phyloP scores from a whole-genome alignment of 331 rosid species.

The Spiraea crenata region DNA sequence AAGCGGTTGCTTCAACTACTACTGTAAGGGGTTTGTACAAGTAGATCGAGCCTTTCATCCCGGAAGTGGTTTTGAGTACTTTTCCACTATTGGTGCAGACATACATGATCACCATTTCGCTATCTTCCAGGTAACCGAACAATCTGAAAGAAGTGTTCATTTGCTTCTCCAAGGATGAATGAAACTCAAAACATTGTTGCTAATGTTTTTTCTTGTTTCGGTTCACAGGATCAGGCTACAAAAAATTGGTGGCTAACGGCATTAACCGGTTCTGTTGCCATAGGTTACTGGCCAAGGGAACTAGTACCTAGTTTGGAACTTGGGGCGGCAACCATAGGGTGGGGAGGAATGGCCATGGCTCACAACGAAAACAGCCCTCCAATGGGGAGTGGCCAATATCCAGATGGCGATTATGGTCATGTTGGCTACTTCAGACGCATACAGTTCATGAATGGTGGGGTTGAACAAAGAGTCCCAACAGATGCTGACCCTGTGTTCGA shows the following conservation, averaged over 20 bases:
- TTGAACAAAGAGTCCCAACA: background rate
- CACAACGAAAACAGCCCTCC: background rate
- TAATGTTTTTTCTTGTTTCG: background rate
- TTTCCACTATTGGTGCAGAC: background rate
- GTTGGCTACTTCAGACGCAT: background rate
- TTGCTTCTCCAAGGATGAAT: too few relatives aligned
- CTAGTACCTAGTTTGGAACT: background rate
- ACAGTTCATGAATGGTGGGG: background rate
- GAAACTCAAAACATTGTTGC: too few relatives aligned
- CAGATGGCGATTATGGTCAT: background rate
- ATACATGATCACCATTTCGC: background rate
- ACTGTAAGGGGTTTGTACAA: conserved; percentile 12
- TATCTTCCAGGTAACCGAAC: conserved; percentile 10
- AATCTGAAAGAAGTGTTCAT: too few relatives aligned
- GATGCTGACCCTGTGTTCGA: background rate
- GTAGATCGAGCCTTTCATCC: conserved; percentile 8
- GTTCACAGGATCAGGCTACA: background rate
- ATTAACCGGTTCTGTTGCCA: background rate
- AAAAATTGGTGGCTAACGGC: background rate
- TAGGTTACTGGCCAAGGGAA: background rate
- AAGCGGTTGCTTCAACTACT: conserved; percentile 10
- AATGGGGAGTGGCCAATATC: background rate
- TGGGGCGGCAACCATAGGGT: background rate
- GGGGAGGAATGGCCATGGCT: background rate
- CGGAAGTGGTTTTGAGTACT: background rate